Evolutionary conservation across 352 stramenopile species (phyloP).

Genomic region (Globisporangium orthogonon): DNA sequence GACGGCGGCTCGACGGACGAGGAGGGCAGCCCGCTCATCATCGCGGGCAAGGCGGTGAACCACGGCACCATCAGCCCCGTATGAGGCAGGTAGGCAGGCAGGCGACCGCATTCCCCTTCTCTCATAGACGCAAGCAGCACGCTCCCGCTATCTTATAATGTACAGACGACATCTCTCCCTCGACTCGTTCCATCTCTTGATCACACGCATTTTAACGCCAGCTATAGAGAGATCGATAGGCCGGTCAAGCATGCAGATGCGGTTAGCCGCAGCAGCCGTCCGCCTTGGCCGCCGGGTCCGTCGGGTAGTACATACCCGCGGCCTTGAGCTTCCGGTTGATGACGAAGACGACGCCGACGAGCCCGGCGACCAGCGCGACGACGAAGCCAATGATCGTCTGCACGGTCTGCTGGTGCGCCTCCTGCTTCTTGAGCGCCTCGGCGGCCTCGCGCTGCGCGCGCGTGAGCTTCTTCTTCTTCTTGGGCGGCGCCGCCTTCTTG

Average conservation of each 20-base stretch:
- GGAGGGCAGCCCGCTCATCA: constrained; percentile 41
- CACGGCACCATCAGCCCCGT: constrained; percentile 31
- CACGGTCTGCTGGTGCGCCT: constrained; percentile 62
- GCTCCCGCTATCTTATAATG: constrained; percentile 1
- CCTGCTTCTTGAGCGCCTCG: constrained; percentile 53
- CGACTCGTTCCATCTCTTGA: neutral
- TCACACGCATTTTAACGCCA: neutral
- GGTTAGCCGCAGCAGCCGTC: constrained; percentile 35
- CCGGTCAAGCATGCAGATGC: neutral
- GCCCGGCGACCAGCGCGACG: constrained; percentile 48
- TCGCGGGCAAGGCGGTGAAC: constrained; percentile 25
- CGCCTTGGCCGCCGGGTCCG: constrained; percentile 43
- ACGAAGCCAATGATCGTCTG: constrained; percentile 69
- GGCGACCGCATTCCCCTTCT: too few relatives aligned
- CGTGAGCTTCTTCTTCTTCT: constrained; percentile 64
- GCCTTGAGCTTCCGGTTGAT: constrained; percentile 85
- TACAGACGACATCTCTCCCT: neutral
- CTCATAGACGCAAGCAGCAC: constrained; percentile 1
- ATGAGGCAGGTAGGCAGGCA: neutral
- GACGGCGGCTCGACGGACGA: constrained; percentile 31
- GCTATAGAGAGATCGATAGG: neutral
- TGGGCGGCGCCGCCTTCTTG: constrained; percentile 35
- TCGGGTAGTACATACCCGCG: constrained; percentile 70
- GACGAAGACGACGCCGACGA: constrained; percentile 48
- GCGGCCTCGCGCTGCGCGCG: constrained; percentile 46